Base-by-base conservation (phyloP, 164 flowering plant genomes). In the Tetrastigma voinierianum region DNA sequence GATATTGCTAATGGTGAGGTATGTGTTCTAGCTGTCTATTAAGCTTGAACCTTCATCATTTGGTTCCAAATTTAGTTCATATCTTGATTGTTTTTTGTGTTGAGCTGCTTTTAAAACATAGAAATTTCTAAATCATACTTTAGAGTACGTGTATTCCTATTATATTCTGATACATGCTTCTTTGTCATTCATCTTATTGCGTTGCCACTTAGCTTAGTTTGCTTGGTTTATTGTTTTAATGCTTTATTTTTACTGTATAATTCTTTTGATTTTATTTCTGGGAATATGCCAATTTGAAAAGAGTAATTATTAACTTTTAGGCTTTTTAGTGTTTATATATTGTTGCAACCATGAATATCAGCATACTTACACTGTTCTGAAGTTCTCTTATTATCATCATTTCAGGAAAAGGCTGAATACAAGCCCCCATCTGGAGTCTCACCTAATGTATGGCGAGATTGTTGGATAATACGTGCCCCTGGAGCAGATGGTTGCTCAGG, bases 401-500 rank as follows among this genome's bases (percentile, higher is more conserved):
- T 76, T 49, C 80, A 96, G 99, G 96, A 76, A 72, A 96, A 96
- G 70, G 74, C 90, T 59, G 91, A 76, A 68, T 96, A 86, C 78
- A 87, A 71, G 71, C 93, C 97, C 20, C 90, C 96, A 8, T 45
- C 63, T 45, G 90, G 80, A 67, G 62, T 88, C 10, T 78, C 90
- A 32, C 82, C 86, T 45, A 85, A 87, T 59, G 66, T 88, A 23
- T 90, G 98, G 99, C 83, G 90, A 49, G 99, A 96, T 72, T 92
- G 98, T 74, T 96, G 99, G 99, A 68, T 90, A 64, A 71, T 96
- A 40, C 97, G 98, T 64, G 98, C 98, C 32, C 78, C 99, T 72
- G 80, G 89, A 72, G 84, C 93, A 18, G 99, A 96, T 84, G 99
- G 99, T 18, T 90, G 97, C 76, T 77, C 90, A 23, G 95, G 96